Base-by-base conservation (phyloP, 129 eudicot species). In the Mikania micrantha region DNA sequence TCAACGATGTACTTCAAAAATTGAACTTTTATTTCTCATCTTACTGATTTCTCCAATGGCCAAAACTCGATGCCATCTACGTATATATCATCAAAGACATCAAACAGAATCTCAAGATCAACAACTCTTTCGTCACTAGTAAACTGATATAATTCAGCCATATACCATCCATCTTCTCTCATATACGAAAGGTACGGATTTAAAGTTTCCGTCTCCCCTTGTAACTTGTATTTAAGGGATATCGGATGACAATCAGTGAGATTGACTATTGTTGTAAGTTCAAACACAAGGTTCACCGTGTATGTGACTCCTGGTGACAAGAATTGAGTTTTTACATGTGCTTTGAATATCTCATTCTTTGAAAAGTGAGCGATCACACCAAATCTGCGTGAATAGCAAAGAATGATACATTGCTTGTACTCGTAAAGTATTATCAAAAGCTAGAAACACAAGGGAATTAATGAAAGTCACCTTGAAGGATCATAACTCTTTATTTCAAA, bases 281-380 rank as follows among this genome's bases (percentile, higher is more conserved):
- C 32, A 13, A 60, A 32, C 13, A 60, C n/a, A 32, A 60, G 44
- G 44, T 60, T 60, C 35, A 32, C 65, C 12, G 65, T 60, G 49
- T 61, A 61, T 35, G 67, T 61, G 31, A 36, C 4, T 34, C 16
- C 17, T 4, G 25, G 66, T 60, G 66, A 34, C 27, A 31, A 19
- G 16, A 66, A 66, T 66, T 45, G 60, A 47, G 59, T 29, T 49
- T 17, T 32, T 15, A 67, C 61, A 6, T 16, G 48, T 67, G 13
- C 6, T 48, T 16, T 19, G 15, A 66, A n/a, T 4, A 0, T 19
- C 9, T 11, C 9, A 1, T 5, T 25, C 0, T 31, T 54, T 7
- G 3, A 12, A 4, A 8, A 0, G 36, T 56, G 15, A 3, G 38
- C 0, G 10, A 20, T 34, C 45, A 2, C 47, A 17, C 21, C 13